Evolutionary conservation across 768 basidiomycete genomes (phyloP).

Genomic region (Kwoniella dendrophila): DNA sequence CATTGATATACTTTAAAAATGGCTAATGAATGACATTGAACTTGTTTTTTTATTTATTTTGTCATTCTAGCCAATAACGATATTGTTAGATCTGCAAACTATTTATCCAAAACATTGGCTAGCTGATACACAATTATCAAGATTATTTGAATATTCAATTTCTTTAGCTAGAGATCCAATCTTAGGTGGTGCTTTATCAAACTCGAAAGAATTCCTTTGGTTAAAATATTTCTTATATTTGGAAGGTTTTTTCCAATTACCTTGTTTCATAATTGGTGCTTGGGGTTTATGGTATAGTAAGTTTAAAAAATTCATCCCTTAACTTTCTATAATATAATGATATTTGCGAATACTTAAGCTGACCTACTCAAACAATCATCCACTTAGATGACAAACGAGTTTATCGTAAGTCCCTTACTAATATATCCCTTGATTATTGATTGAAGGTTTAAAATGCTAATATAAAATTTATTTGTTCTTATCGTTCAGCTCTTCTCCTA

Average conservation of each 20-base stretch:
- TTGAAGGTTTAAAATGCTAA: background rate
- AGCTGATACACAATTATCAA: conserved; percentile 59
- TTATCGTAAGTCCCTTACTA: conserved; percentile 39
- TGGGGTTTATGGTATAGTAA: conserved; percentile 48
- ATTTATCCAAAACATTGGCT: conserved; percentile 60
- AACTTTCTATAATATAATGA: background rate
- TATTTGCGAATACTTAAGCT: background rate
- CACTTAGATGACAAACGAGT: conserved; percentile 48
- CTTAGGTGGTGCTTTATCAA: conserved; percentile 60
- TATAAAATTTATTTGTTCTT: background rate
- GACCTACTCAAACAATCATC: background rate
- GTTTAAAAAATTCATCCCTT: conserved; percentile 2
- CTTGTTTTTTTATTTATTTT: background rate
- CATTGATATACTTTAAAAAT: background rate
- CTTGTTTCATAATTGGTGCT: conserved; percentile 72
- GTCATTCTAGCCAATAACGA: conserved; percentile 60
- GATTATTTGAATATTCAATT: conserved; percentile 63
- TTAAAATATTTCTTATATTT: conserved; percentile 62
- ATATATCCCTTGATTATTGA: background rate
- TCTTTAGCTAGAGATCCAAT: conserved; percentile 69
- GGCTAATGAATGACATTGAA: background rate
- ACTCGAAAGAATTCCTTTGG: conserved; percentile 46
- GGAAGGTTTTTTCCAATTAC: conserved; percentile 64
- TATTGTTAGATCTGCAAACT: conserved; percentile 72
- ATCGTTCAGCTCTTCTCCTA: conserved; percentile 64